phyloP scores from a whole-genome alignment of 306 rosid genomes.

The Senna tora region DNA sequence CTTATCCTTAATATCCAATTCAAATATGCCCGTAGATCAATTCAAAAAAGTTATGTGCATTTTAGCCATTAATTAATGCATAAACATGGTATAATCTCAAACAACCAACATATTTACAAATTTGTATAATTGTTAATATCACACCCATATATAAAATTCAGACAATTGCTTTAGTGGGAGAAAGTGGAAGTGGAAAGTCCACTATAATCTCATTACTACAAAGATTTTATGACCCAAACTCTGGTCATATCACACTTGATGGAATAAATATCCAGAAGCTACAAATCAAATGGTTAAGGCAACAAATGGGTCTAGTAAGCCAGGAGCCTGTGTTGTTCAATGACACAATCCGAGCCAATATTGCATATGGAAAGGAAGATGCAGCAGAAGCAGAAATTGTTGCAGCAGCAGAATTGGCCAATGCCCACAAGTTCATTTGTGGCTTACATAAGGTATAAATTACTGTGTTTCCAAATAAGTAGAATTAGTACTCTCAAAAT shows the following conservation, averaged over 20 bases:
- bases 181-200: conserved; percentile 82
- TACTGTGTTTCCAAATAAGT: neutral
- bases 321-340: conserved; percentile 71
- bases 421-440: conserved; percentile 67
- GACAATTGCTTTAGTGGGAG: conserved; percentile 79
- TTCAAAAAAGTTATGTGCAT: too few relatives aligned
- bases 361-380: conserved; percentile 67
- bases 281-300: conserved; percentile 65
- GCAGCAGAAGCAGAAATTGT: conserved; percentile 63
- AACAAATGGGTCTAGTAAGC: conserved; percentile 73
- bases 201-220: conserved; percentile 59
- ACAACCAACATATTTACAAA: too few relatives aligned
- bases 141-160: conserved; percentile 11
- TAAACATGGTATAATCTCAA: too few relatives aligned
- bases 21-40: too few relatives aligned
- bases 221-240: conserved; percentile 74
- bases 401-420: conserved; percentile 63
- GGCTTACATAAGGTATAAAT: conserved; percentile 61
- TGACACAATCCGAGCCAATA: conserved; percentile 64
- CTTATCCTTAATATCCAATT: too few relatives aligned
- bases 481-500: too few relatives aligned
- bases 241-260: conserved; percentile 65
- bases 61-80: too few relatives aligned
- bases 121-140: too few relatives aligned
- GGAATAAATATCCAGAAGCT: conserved; percentile 53